A percentile compares a stretch with the other conserved stretches of the same genome.
Conservation (phyloP, 345 rosid genomes). For the Sonneratia caseolaris region DNA sequence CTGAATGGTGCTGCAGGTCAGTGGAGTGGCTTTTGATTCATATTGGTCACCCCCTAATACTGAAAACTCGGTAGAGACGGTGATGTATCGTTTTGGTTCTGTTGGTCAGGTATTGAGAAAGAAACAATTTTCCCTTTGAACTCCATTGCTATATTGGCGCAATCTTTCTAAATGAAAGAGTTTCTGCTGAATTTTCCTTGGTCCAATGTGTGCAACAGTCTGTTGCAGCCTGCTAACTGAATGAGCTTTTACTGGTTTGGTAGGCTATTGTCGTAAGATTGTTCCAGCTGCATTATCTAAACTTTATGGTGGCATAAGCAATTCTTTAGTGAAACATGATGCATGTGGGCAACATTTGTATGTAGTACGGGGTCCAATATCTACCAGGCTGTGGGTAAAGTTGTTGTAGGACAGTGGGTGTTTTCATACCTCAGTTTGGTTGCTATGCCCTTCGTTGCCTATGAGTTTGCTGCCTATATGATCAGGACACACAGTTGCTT, state of each 20-base stretch:
- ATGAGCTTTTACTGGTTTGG: neutral
- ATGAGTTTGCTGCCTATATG: conserved; percentile 7
- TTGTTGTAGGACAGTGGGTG: neutral
- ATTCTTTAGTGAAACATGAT: neutral
- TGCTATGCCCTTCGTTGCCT: neutral
- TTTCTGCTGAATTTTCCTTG: neutral
- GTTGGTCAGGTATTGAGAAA: conserved; percentile 82
- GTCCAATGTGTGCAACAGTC: neutral
- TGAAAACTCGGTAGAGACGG: conserved; percentile 70
- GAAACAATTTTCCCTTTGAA: neutral
- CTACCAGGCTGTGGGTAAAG: neutral
- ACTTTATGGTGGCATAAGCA: neutral
- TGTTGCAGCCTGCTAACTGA: neutral
- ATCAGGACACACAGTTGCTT: conserved; percentile 89
- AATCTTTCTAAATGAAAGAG: neutral
- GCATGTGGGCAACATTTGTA: neutral
- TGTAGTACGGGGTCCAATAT: neutral
- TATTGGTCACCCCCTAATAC: conserved; percentile 84
- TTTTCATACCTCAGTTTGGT: neutral
- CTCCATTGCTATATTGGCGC: neutral
- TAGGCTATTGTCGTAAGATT: neutral
- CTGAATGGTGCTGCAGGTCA: conserved; percentile 57
- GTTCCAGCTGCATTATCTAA: neutral
- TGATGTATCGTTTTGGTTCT: conserved; percentile 95
- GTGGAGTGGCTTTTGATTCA: conserved; percentile 99